Evolutionary conservation across 352 stramenopile genomes (phyloP), one percentile per base, ranked within the genome.

Genomic region (Phytophthora uliginosa): DNA sequence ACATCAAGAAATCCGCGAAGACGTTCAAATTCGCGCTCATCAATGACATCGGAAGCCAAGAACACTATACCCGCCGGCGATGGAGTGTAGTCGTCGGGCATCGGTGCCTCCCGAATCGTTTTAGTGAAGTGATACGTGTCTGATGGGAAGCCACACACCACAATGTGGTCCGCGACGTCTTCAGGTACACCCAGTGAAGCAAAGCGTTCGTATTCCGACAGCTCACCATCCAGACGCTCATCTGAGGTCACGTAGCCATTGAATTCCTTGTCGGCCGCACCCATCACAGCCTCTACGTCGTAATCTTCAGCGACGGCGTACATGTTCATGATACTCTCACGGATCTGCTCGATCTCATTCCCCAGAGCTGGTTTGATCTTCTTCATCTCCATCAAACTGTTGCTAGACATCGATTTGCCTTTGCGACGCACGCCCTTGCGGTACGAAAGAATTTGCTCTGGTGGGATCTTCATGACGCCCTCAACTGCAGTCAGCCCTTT

Each of bases 401-500:
- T 79, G 17, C 26, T 68, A 0, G 75, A 66, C 13, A 72, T 36
- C 7, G 84, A 82, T n/a, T 85, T 89, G 4, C 74, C 86, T 63
- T 92, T 92, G 17, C 86, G 83, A 9, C 86, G 79, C 7, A 85
- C 72, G 26, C 77, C 91, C 71, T 95, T 93, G 6, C 88, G 86
- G 51, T 93, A 95, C 24, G 83, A 91, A 13, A 93, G 66, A 24
- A 95, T 85, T 55, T 94, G 86, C 26, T 95, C 88, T 0, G 81
- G 83, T 6, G 85, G 84, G 63, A 93, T 93, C 57, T 89, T 76
- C 26, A 82, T 68, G 26, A 93, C 76, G 15, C 74, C 67, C 64
- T 92, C 86, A 17, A 95, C 80, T 0, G 84, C 79, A 6, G 69
- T 79, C 8, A 90, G 62, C 3, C 77, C 75, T 54, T 91, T 90